A percentile compares a stretch with the other conserved stretches of the same genome.
These are phyloP conservation scores for Colletotrichum theobromicola DNA, from an alignment of 2,329 filamentous ascomycete species.

Conservation along the genomic window DNA sequence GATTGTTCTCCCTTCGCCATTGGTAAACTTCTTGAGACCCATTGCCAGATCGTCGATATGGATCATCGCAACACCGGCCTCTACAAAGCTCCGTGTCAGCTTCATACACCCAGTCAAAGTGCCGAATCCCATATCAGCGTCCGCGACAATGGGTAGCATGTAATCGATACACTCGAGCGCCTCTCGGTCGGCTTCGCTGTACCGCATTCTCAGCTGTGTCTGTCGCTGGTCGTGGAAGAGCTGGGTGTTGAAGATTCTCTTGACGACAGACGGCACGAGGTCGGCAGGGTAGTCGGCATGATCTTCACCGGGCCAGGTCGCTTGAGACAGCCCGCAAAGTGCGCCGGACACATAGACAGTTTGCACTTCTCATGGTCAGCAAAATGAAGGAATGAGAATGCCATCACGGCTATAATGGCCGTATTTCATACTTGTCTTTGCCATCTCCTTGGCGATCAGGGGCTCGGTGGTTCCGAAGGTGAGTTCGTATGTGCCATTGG, in stretches of 20 bases:
- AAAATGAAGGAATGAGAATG: not conserved
- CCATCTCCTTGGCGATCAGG: constrained; percentile 38
- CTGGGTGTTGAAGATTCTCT: constrained; percentile 44
- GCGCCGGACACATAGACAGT: constrained; percentile 46
- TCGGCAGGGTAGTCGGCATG: constrained; percentile 48
- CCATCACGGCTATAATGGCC: rapidly evolving
- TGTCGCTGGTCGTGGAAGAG: constrained; percentile 46
- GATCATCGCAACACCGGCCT: constrained; percentile 46
- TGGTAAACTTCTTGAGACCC: constrained; percentile 48
- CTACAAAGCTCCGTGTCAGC: constrained; percentile 44
- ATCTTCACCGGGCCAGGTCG: constrained; percentile 41
- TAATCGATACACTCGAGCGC: constrained; percentile 42
- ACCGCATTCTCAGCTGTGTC: constrained; percentile 38
- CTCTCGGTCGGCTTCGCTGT: constrained; percentile 32
- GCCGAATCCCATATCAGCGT: constrained; percentile 49
- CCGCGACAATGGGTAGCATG: constrained; percentile 43
- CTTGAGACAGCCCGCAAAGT: constrained; percentile 42
- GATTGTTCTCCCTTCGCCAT: constrained; percentile 42
- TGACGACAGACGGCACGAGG: constrained; percentile 43
- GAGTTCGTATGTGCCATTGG: constrained; percentile 37
- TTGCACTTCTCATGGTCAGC: constrained; percentile 25
- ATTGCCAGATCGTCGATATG: constrained; percentile 48
- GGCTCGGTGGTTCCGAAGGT: constrained; percentile 45
- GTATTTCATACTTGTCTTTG: not conserved
- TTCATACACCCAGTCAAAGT: constrained; percentile 43